These are phyloP conservation scores for Euphrasia confusa DNA, from an alignment of 257 asterid genomes.

Conservation along the genomic window DNA sequence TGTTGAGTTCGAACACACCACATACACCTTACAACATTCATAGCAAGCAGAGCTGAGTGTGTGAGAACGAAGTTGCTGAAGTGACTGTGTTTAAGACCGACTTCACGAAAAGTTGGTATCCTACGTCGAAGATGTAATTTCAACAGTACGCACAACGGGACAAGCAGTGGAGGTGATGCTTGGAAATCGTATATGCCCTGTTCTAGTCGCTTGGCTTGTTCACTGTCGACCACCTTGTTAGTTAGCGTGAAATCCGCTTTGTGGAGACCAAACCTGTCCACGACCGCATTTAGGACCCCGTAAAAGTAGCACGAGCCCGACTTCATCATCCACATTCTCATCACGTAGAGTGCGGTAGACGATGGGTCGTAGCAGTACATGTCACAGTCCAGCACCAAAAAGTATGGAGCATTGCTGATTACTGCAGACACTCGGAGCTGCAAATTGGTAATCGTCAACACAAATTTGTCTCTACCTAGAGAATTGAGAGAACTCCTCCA, in stretches of 20 bases:
- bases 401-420: slow-evolving; percentile 69
- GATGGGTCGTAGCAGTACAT: slow-evolving; percentile 49
- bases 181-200: slow-evolving; percentile 53
- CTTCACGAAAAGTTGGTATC: too few relatives aligned
- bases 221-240: slow-evolving; percentile 49
- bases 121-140: too few relatives aligned
- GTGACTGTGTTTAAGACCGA: too few relatives aligned
- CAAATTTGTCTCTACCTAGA: neutral
- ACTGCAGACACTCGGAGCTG: slow-evolving; percentile 68
- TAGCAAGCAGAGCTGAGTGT: too few relatives aligned
- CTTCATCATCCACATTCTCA: slow-evolving; percentile 62
- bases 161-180: slow-evolving; percentile 35
- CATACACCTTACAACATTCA: too few relatives aligned
- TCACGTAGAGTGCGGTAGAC: slow-evolving; percentile 49
- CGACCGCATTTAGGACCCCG: slow-evolving; percentile 41
- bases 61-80: too few relatives aligned
- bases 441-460: slow-evolving; percentile 14
- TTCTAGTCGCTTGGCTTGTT: slow-evolving; percentile 34
- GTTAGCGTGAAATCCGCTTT: slow-evolving; percentile 61
- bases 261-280: slow-evolving; percentile 34
- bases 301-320: slow-evolving; percentile 43
- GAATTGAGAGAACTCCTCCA: neutral
- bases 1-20: too few relatives aligned
- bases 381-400: slow-evolving; percentile 49
- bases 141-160: slow-evolving; percentile 50